Evolutionary conservation across 768 basidiomycete genomes (phyloP).

Genomic region (Cystofilobasidium capitatum): DNA sequence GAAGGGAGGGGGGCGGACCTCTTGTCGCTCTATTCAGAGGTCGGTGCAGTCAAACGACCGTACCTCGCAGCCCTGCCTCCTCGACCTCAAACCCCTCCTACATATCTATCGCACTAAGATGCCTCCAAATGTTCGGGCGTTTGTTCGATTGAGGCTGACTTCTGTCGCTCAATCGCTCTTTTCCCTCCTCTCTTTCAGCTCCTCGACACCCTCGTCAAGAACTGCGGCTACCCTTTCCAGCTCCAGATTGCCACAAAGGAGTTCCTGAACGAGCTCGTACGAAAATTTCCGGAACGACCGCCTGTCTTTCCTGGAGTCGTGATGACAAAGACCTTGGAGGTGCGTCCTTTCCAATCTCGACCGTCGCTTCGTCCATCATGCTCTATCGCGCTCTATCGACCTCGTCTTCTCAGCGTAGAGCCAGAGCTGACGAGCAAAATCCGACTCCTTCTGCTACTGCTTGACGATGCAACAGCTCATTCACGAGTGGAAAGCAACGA

Average conservation of each 20-base stretch:
- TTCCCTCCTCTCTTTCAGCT: conserved; percentile 40
- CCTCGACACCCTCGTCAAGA: conserved; percentile 83
- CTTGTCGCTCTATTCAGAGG: too few relatives aligned
- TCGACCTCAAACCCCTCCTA: too few relatives aligned
- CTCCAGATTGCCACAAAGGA: conserved; percentile 95
- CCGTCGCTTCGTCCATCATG: neutral
- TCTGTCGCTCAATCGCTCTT: neutral
- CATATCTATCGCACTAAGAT: conserved; percentile 27
- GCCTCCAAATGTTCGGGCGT: neutral
- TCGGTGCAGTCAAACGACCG: too few relatives aligned
- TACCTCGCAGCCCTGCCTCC: too few relatives aligned
- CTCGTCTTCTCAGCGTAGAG: neutral
- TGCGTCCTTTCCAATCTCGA: conserved; percentile 14
- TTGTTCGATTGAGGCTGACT: neutral
- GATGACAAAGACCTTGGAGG: conserved; percentile 85
- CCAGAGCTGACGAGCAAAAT: neutral
- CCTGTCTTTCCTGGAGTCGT: conserved; percentile 89
- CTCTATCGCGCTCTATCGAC: neutral
- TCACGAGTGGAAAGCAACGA: conserved; percentile 85
- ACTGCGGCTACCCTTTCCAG: conserved; percentile 94
- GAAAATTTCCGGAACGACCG: conserved; percentile 93
- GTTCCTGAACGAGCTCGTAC: conserved; percentile 94
- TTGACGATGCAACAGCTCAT: conserved; percentile 62
- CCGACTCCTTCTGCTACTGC: neutral
- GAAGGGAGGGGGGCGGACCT: too few relatives aligned